Percentiles rank a stretch among this genome's conserved stretches.
Conservation (phyloP, 306 rosid genomes). For the apple (Malus domestica) region DNA sequence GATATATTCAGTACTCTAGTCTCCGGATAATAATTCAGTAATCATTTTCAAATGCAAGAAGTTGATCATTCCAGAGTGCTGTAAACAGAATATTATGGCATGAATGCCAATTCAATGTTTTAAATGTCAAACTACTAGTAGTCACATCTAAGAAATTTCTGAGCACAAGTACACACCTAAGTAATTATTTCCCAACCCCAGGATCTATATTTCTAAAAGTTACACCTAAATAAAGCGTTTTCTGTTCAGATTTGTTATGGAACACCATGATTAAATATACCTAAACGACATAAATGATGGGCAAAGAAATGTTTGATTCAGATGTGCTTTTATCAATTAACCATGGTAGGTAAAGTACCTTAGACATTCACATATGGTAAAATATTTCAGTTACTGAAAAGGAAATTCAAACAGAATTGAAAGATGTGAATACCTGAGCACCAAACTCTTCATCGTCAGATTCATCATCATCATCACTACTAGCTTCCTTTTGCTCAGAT, state of each 20-base stretch:
- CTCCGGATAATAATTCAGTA: neutral
- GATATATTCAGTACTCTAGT: neutral
- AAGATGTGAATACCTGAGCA: constrained; percentile 14
- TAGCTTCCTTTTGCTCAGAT: constrained; percentile 10
- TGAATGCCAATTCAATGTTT: neutral
- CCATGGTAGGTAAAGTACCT: neutral
- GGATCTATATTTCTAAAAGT: neutral
- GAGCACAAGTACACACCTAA: neutral
- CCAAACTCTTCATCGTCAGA: constrained; percentile 28
- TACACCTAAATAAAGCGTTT: neutral
- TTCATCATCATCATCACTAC: constrained; percentile 20
- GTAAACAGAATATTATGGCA: neutral
- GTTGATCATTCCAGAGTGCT: neutral
- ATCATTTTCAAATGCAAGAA: neutral
- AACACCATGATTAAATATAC: neutral
- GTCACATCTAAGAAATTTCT: neutral
- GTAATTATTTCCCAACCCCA: neutral
- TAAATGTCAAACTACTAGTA: neutral
- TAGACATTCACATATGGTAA: neutral
- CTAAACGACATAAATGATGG: neutral
- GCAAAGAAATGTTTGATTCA: neutral
- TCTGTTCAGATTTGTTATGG: neutral
- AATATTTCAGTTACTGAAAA: neutral
- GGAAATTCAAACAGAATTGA: neutral
- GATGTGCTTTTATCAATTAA: neutral